Evolutionary conservation across 257 asterid species (phyloP), one percentile per base, ranked within the genome.

Genomic region (Lycium barbarum): DNA sequence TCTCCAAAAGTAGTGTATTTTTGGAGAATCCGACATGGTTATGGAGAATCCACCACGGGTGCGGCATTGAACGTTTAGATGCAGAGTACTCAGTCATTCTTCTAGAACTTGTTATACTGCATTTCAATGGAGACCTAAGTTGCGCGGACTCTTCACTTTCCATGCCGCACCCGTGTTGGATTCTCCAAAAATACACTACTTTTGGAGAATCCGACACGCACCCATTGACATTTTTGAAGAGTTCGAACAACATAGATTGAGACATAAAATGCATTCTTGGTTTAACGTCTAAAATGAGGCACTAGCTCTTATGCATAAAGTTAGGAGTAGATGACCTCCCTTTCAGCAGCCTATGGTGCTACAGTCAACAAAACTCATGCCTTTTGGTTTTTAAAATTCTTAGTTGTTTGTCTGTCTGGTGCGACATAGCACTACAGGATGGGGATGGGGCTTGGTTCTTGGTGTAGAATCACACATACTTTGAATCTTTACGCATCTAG

Each of bases 261-360:
- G n/a, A 72, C 17, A 72, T 72, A 45, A 20, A 72, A 72, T 45
- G 18, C 58, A n/a, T 20, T 45, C 38, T 45, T 72, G 2, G 80
- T n/a, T 72, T 72, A 72, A 72, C 38, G 33, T 72, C 38, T 72
- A 20, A 72, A 45, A 72, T 72, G 58, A 35, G 36, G n/a, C 58
- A 45, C 38, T 49, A 45, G 38, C 18, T 22, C 58, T 72, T 72
- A 10, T 72, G 36, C 36, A 72, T 45, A n/a, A 45, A 72, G 58
- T 45, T 72, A 2, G 58, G 38, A 51, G 58, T 49, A 22, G 58
- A 72, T 72, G 80, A n/a, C 80, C 45, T 72, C 58, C 80, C 58
- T 72, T 45, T 45, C 58, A 72, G 58, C 80, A 72, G 38, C 80
- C 58, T n/a, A 72, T 45, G 38, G 35, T 72, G 54, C 80, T 72